Conservation (phyloP, 139 green algal species). For the Coccomyxa sp. region DNA sequence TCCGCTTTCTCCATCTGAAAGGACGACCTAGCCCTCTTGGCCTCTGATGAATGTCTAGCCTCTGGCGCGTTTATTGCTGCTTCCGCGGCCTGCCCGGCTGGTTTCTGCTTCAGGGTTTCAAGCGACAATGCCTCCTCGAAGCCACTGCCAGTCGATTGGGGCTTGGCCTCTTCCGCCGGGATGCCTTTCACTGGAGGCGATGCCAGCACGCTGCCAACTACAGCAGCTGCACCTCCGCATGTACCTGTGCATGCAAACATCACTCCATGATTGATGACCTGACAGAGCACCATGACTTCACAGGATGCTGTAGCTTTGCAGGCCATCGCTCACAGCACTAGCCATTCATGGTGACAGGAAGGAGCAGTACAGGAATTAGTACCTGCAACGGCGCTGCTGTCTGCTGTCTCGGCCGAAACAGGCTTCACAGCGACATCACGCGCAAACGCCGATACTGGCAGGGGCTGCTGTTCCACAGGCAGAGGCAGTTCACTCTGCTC, state of each 20-base stretch:
- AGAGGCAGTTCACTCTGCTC: background rate
- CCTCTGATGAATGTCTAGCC: too few species aligned
- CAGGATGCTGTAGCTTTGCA: too few species aligned
- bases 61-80: too few species aligned
- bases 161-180: background rate
- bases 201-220: background rate
- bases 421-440: background rate
- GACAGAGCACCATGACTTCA: too few species aligned
- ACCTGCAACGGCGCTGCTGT: background rate
- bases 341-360: too few species aligned
- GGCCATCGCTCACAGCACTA: too few species aligned
- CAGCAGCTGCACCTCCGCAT: background rate
- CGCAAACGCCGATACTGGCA: background rate
- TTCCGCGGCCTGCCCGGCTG: background rate
- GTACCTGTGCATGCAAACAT: background rate
- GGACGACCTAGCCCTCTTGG: too few species aligned
- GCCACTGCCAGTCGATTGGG: background rate
- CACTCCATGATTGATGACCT: too few species aligned
- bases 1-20: background rate
- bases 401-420: background rate
- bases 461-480: background rate
- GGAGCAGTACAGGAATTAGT: too few species aligned
- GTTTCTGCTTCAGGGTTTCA: background rate
- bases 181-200: background rate
- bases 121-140: background rate